A percentile compares a stretch with the other conserved stretches of the same genome.
Evolutionary conservation across 768 basidiomycete genomes (phyloP).

Genomic region (Mycena pura): DNA sequence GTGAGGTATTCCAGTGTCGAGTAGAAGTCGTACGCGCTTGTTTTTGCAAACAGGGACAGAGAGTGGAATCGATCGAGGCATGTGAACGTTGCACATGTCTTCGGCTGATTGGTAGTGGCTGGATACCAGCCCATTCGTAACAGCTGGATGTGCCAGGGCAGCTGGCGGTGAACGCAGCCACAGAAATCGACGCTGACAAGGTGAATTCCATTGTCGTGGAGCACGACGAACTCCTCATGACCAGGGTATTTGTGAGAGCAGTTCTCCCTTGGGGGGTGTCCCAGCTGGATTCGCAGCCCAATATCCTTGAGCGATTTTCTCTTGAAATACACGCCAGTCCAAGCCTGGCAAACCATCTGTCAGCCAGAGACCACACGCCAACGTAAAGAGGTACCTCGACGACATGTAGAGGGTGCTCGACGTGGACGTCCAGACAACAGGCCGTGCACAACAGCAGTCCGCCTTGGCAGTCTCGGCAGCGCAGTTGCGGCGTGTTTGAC

Average conservation of each 20-base stretch:
- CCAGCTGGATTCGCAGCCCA: slow-evolving; percentile 33
- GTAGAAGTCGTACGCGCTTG: slow-evolving; percentile 27
- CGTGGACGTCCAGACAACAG: too few relatives aligned
- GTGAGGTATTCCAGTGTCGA: slow-evolving; percentile 8
- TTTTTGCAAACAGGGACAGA: slow-evolving; percentile 18
- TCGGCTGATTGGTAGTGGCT: slow-evolving; percentile 22
- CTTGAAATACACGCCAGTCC: too few relatives aligned
- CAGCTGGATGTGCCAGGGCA: not conserved
- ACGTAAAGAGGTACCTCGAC: too few relatives aligned
- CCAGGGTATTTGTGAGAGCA: slow-evolving; percentile 14
- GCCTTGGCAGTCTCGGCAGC: too few relatives aligned
- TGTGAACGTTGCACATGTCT: slow-evolving; percentile 19
- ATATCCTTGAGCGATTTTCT: not conserved
- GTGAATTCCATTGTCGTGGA: slow-evolving; percentile 35
- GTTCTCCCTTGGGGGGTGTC: slow-evolving; percentile 21
- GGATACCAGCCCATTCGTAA: slow-evolving; percentile 21
- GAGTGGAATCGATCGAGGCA: slow-evolving; percentile 11
- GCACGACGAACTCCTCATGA: slow-evolving; percentile 21
- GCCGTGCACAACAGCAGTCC: too few relatives aligned
- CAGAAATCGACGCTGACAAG: slow-evolving; percentile 31
- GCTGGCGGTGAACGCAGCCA: slow-evolving; percentile 27
- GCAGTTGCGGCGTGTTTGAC: too few relatives aligned
- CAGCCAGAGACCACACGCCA: too few relatives aligned
- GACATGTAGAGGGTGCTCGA: too few relatives aligned
- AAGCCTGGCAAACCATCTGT: too few relatives aligned